Evolutionary conservation across 1,284 basidiomycete species (phyloP).

Genomic region (Ustilago nuda): DNA sequence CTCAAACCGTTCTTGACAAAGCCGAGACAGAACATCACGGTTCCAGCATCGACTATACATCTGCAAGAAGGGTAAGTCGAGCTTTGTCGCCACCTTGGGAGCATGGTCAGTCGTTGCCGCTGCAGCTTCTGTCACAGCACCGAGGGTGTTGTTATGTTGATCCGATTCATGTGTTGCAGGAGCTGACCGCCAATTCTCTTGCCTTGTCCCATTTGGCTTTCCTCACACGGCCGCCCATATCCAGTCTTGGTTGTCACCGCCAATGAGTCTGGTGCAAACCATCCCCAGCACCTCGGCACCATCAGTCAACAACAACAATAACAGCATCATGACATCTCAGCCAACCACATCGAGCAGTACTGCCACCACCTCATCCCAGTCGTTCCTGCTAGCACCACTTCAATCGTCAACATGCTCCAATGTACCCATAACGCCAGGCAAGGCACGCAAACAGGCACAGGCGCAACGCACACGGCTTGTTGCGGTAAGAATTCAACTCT

Average conservation of each 20-base stretch:
- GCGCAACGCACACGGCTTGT: constrained; percentile 48
- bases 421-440: constrained; percentile 44
- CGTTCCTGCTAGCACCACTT: constrained; percentile 38
- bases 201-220: neutral
- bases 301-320: constrained; percentile 12
- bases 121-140: neutral
- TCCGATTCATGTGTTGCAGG: neutral
- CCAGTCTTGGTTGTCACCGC: neutral
- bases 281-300: constrained; percentile 11
- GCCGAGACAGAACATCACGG: neutral
- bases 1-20: too few relatives aligned
- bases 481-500: constrained; percentile 28
- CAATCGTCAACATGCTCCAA: constrained; percentile 36
- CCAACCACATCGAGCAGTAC: constrained; percentile 14
- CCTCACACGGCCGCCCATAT: neutral
- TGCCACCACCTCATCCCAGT: constrained; percentile 31
- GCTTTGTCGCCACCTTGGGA: neutral
- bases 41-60: neutral
- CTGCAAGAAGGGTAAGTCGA: neutral
- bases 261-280: constrained; percentile 27
- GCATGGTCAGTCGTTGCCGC: neutral
- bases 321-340: constrained; percentile 45
- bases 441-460: constrained; percentile 48
- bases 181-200: neutral
- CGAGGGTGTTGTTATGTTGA: neutral